These are phyloP conservation scores for Pseudopyrenochaeta lycopersici DNA, from an alignment of 2,329 filamentous ascomycete genomes.

Conservation along the genomic window DNA sequence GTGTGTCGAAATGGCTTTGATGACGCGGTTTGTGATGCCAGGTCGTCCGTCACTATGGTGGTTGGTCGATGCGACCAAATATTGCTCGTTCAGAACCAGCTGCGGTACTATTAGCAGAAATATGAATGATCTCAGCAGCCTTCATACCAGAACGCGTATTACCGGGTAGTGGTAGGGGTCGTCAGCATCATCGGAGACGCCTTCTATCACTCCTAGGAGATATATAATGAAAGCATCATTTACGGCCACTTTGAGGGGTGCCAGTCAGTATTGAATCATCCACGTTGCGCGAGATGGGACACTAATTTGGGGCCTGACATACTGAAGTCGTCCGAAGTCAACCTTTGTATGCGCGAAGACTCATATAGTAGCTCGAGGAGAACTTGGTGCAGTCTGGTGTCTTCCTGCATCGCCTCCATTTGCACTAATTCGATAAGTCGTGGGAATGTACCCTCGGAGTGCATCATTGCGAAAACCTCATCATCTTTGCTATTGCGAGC, in stretches of 20 bases:
- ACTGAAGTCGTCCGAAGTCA: constrained; percentile 80
- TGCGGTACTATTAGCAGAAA: constrained; percentile 47
- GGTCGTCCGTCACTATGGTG: constrained; percentile 50
- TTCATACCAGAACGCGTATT: constrained; percentile 85
- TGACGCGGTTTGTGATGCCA: constrained; percentile 86
- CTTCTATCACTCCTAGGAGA: constrained; percentile 87
- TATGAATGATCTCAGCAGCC: background rate
- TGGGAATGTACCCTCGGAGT: constrained; percentile 82
- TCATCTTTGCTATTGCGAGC: constrained; percentile 81
- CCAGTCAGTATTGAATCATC: constrained; percentile 15
- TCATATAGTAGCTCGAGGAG: constrained; percentile 92
- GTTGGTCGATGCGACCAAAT: constrained; percentile 77
- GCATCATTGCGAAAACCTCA: constrained; percentile 84
- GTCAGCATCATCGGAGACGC: constrained; percentile 82
- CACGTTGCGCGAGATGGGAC: background rate
- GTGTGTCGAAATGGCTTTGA: constrained; percentile 86
- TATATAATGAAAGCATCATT: constrained; percentile 83
- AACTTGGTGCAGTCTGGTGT: constrained; percentile 78
- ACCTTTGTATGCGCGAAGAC: constrained; percentile 89
- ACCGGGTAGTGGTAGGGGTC: constrained; percentile 97
- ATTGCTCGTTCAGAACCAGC: constrained; percentile 97
- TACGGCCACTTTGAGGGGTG: constrained; percentile 57
- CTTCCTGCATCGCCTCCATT: constrained; percentile 66
- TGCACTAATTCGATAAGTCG: constrained; percentile 84
- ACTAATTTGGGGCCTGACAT: constrained; percentile 48